These are phyloP conservation scores for Vachellia pachyceras DNA, from an alignment of 306 rosid genomes.

Conservation along the genomic window DNA sequence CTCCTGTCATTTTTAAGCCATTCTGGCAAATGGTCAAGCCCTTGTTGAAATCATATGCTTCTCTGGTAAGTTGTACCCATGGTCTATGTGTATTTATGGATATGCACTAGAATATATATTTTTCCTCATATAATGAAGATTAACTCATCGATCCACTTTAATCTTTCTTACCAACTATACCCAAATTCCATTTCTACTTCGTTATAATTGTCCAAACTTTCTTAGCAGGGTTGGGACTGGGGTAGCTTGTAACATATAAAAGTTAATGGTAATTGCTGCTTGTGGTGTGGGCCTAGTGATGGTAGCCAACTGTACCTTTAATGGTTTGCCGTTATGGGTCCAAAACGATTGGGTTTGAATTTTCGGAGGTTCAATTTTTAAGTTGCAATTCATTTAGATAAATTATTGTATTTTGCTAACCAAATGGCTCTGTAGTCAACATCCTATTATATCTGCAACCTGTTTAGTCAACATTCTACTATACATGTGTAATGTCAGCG, in stretches of 20 bases:
- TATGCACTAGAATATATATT: conserved; percentile 20
- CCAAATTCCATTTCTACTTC: conserved; percentile 9
- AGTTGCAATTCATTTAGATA: background rate
- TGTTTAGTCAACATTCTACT: too few relatives aligned
- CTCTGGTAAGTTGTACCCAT: conserved; percentile 62
- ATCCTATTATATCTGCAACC: background rate
- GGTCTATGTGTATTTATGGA: conserved; percentile 4
- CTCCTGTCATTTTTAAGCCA: conserved; percentile 89
- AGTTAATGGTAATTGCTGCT: background rate
- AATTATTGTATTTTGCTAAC: background rate
- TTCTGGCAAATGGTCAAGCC: conserved; percentile 88
- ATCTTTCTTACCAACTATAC: conserved; percentile 1
- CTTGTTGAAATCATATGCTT: conserved; percentile 77
- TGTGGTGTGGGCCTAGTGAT: conserved; percentile 15
- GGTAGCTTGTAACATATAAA: background rate
- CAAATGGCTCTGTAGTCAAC: background rate
- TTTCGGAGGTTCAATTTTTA: conserved; percentile 2
- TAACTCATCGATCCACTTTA: conserved; percentile 13
- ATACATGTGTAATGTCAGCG: background rate
- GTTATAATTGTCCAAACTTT: conserved; percentile 5
- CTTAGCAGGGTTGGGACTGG: background rate
- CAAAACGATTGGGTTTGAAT: conserved; percentile 10
- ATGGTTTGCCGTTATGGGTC: background rate
- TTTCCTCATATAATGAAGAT: background rate
- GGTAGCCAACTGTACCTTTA: conserved; percentile 11